A percentile compares a stretch with the other conserved stretches of the same genome.
Conservation (phyloP, 306 rosid species). For the Cercis canadensis region DNA sequence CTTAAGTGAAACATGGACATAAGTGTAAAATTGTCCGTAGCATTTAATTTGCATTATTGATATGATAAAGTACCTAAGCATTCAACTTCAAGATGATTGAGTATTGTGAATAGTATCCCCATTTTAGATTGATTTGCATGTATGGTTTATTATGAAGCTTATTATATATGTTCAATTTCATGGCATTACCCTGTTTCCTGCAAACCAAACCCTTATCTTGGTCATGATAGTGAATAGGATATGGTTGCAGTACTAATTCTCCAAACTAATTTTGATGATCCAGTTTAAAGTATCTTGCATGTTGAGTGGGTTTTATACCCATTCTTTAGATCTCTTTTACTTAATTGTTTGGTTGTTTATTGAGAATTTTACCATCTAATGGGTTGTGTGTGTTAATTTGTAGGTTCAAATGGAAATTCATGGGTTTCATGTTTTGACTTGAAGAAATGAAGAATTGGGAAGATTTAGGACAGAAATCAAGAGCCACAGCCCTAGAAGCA, state of each 20-base stretch:
- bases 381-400: too few relatives aligned
- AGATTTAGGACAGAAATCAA: too few relatives aligned
- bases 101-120: slow-evolving; percentile 22
- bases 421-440: too few relatives aligned
- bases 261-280: neutral
- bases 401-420: too few relatives aligned
- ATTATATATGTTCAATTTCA: slow-evolving; percentile 2
- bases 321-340: too few relatives aligned
- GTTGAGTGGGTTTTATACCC: too few relatives aligned
- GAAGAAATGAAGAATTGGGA: too few relatives aligned
- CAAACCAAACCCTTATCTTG: slow-evolving; percentile 5
- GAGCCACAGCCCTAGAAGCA: too few relatives aligned
- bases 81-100: slow-evolving; percentile 13
- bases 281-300: neutral
- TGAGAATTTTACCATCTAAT: too few relatives aligned
- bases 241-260: neutral
- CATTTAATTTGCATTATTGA: slow-evolving; percentile 26
- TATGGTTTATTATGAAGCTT: slow-evolving; percentile 4
- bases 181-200: slow-evolving; percentile 3
- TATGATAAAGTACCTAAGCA: slow-evolving; percentile 1
- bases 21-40: slow-evolving; percentile 9
- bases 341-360: too few relatives aligned
- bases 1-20: slow-evolving; percentile 25
- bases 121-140: slow-evolving; percentile 20
- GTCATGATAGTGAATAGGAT: slow-evolving; percentile 14